These are phyloP conservation scores for Linum lewisii DNA, from an alignment of 345 rosid species.

Conservation along the genomic window DNA sequence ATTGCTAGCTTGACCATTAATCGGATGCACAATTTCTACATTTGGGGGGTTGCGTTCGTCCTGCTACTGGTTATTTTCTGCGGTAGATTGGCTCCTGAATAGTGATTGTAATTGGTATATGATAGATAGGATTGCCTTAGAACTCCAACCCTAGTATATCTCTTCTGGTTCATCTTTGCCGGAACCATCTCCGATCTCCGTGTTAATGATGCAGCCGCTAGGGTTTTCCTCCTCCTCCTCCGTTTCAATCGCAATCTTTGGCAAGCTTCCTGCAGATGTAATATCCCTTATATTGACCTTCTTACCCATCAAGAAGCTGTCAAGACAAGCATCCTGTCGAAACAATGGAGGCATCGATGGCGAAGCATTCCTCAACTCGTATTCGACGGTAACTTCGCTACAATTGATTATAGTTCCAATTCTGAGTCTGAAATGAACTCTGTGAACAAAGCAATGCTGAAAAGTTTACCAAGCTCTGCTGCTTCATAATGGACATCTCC, in stretches of 20 bases:
- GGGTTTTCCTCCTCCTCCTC: no score
- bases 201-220: no score
- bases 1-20: slow-evolving; percentile 30
- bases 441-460: background rate
- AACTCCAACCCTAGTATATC: no score
- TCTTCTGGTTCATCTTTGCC: no score
- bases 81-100: slow-evolving; percentile 39
- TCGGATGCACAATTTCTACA: slow-evolving; percentile 13
- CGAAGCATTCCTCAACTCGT: background rate
- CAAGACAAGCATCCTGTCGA: background rate
- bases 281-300: background rate
- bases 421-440: background rate
- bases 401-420: no score
- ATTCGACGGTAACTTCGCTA: background rate
- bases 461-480: background rate
- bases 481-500: background rate
- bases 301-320: background rate
- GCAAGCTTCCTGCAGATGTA: background rate
- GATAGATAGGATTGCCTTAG: no score
- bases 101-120: no score
- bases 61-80: slow-evolving; percentile 36
- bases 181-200: no score
- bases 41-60: slow-evolving; percentile 45
- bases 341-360: background rate
- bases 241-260: no score